Percentiles rank a stretch among this genome's conserved stretches.
These are phyloP conservation scores for Conringia planisiliqua DNA, from an alignment of 345 rosid genomes.

Conservation along the genomic window DNA sequence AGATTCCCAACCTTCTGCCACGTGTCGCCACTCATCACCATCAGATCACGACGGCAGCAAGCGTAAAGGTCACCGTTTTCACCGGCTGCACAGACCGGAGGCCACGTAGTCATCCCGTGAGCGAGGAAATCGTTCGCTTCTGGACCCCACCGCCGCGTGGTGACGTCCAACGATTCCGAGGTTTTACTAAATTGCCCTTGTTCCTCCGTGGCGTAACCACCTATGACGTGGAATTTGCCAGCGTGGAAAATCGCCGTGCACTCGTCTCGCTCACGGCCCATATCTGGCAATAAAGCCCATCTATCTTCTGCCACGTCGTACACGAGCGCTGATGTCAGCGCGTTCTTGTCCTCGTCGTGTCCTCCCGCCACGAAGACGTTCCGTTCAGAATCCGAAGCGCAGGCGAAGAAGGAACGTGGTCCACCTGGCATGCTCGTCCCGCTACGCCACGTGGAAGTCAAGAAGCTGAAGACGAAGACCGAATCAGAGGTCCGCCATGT, in stretches of 20 bases:
- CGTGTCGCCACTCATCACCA: slow-evolving; percentile 19
- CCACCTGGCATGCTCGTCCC: slow-evolving; percentile 70
- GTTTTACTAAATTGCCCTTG: slow-evolving; percentile 65
- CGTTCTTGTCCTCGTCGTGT: slow-evolving; percentile 67
- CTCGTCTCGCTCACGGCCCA: slow-evolving; percentile 71
- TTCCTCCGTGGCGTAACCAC: slow-evolving; percentile 68
- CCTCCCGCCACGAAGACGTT: slow-evolving; percentile 73
- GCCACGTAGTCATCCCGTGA: slow-evolving; percentile 38
- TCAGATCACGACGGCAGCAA: slow-evolving; percentile 43
- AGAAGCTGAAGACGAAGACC: slow-evolving; percentile 49
- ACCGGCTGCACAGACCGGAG: slow-evolving; percentile 36
- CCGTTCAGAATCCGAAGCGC: slow-evolving; percentile 58
- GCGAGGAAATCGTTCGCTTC: slow-evolving; percentile 30
- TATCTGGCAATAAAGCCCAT: slow-evolving; percentile 63
- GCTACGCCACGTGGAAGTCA: slow-evolving; percentile 55
- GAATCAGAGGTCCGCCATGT: slow-evolving; percentile 53
- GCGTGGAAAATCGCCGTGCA: slow-evolving; percentile 57
- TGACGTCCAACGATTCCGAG: slow-evolving; percentile 45
- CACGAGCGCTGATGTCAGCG: slow-evolving; percentile 53
- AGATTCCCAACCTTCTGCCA: slow-evolving; percentile 48
- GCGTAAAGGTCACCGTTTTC: slow-evolving; percentile 36
- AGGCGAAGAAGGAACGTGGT: slow-evolving; percentile 57
- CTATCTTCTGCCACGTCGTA: slow-evolving; percentile 54
- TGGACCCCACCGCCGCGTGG: slow-evolving; percentile 44
- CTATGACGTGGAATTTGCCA: slow-evolving; percentile 67